A percentile compares a stretch with the other conserved stretches of the same genome.
Evolutionary conservation across 768 basidiomycete species (phyloP).

Genomic region (Hygrocybe coccinea): DNA sequence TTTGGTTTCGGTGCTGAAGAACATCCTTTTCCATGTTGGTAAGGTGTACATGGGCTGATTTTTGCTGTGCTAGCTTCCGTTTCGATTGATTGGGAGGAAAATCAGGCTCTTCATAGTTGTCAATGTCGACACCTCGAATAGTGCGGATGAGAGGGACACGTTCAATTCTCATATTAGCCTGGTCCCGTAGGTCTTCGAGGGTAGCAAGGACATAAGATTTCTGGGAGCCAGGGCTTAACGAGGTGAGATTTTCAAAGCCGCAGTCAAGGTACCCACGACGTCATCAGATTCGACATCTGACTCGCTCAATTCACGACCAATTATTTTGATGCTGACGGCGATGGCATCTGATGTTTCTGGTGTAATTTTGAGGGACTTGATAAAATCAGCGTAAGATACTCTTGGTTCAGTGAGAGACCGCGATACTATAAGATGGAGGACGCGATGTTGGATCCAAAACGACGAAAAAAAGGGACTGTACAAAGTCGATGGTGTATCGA

Average conservation of each 20-base stretch:
- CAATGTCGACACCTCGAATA: constrained; percentile 24
- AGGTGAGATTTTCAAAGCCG: not conserved
- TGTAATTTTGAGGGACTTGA: constrained; percentile 30
- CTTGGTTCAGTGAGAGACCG: constrained; percentile 31
- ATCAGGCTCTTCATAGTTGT: constrained; percentile 20
- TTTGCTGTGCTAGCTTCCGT: not conserved
- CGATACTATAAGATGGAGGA: constrained; percentile 46
- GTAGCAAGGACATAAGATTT: constrained; percentile 39
- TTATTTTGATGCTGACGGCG: constrained; percentile 28
- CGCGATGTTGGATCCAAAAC: constrained; percentile 48
- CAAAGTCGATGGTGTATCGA: constrained; percentile 41
- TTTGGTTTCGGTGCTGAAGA: constrained; percentile 27
- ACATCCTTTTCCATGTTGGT: constrained; percentile 26
- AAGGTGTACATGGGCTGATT: not conserved
- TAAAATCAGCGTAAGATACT: constrained; percentile 38
- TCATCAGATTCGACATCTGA: constrained; percentile 43
- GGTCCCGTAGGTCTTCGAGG: constrained; percentile 36
- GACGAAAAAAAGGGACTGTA: constrained; percentile 44
- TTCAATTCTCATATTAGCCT: constrained; percentile 27
- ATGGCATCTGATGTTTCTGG: constrained; percentile 29
- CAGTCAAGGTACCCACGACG: constrained; percentile 35
- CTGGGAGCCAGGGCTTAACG: constrained; percentile 23
- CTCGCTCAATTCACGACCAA: constrained; percentile 41
- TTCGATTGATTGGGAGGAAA: not conserved
- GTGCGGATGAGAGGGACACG: constrained; percentile 41